Base-by-base conservation (phyloP, 2,329 filamentous ascomycete genomes). In the Epichloe hybrida region DNA sequence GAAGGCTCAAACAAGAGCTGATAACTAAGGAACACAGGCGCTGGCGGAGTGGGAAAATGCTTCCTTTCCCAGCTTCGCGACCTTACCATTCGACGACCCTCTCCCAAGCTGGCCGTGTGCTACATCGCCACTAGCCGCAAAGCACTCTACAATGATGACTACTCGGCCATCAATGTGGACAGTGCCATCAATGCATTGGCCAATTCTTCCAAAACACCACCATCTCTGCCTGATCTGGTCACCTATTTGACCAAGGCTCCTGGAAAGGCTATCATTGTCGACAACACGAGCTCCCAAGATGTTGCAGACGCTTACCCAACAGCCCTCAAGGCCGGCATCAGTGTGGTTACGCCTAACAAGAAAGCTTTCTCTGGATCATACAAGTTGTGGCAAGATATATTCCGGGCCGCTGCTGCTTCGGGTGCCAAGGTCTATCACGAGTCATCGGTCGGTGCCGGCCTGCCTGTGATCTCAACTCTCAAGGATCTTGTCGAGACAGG, bases 281-380 rank as follows among this genome's bases (percentile, higher is more conserved):
- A 98, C 76, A 97, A 97, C 73, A 98, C 93, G 49, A 94, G 87
- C 69, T 90, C 88, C 59, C 84, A 91, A 60, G 83, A 86, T 56
- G 77, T 98, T 34, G 93, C 91, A 46, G 79, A 86, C 54, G 71
- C 79, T 34, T 98, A 98, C 68, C 90, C 93, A 1, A 67, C 77
- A 45, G 87, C 95, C 67, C 73, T 98, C 54, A 77, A 79, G 61
- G 80, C 81, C 56, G 91, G 90, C 12, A 83, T 98, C 67, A 91
- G 82, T 68, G 81, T 98, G 60, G 88, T 97, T 31, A 98, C 93
- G 1, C 90, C 93, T 42, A 98, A 97, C 76, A 98, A 98, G 75
- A 98, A 98, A 71, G 91, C 86, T 13, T 98, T 98, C 70, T 94
- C 88, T 0, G 83, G 86, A 52, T 81, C 80, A 45, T 82, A 87